Base-by-base conservation (phyloP, 2,329 filamentous ascomycete genomes). In the Diaporthe batatas region DNA sequence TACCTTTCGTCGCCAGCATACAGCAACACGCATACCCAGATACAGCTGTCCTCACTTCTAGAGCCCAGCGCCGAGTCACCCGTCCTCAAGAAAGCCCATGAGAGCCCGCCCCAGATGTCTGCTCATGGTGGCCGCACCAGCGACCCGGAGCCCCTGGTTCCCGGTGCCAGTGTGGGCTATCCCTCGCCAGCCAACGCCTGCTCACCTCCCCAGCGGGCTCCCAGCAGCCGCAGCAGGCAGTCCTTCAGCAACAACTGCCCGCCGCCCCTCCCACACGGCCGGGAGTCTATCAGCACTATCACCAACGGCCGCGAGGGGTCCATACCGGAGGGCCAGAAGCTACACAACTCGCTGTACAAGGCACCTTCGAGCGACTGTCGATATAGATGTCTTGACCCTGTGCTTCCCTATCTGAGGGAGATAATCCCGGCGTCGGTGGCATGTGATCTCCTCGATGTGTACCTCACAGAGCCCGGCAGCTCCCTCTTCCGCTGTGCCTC, bases 361-460 rank as follows among this genome's bases (percentile, higher is more conserved):
- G 78, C 76, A 2, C 78, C 78, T 10, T 77, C 78, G 3, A 62
- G 78, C 18, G 77, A 81, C n/a, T 82, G 80, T 70, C 80, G 77
- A n/a, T 85, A 85, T 73, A 78, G 76, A 29, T 85, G 84, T 64
- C 81, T 86, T 1, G 79, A 83, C 6, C 81, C 83, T 0, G 76
- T 87, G 1, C 75, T 86, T 23, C 83, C 82, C 0, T 80, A 80
- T 39, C 77, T 86, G 6, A 73, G 79, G 29, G 79, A 81, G 55
- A 82, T 84, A 58, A 79, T 87, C 54, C 79, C 82, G 2, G 79
- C 81, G 2, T 80, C 81, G 2, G 79, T 86, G 2, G 86, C 85
- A 0, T 86, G 83, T 68, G 83, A 87, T 34, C 80, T 88, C 16
- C 79, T 88, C 2, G 85, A 87, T 64, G 81, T 86, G 1, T 88